Conservation (phyloP, 1,284 basidiomycete species). For the Pseudozyma sp. region DNA sequence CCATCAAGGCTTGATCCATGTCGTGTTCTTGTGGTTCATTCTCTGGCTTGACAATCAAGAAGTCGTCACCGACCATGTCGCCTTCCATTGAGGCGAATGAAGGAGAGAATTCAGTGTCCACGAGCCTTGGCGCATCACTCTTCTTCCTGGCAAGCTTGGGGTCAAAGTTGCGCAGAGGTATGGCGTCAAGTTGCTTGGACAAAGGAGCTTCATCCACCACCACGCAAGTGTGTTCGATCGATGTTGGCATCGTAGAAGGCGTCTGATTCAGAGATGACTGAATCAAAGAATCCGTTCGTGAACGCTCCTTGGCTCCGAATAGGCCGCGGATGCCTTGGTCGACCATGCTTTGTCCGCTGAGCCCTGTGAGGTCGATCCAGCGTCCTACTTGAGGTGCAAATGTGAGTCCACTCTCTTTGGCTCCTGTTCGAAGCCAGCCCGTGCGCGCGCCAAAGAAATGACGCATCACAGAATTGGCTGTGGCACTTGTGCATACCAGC, state of each 20-base stretch:
- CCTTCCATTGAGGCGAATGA: background rate
- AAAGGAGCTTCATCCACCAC: conserved; percentile 58
- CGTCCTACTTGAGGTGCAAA: conserved; percentile 52
- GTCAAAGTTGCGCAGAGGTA: conserved; percentile 47
- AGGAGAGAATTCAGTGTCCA: background rate
- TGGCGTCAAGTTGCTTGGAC: conserved; percentile 21
- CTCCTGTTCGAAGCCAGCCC: conserved; percentile 65
- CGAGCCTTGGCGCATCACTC: background rate
- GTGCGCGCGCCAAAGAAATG: conserved; percentile 67
- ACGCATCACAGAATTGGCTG: conserved; percentile 66
- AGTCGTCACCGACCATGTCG: conserved; percentile 5
- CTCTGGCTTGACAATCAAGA: conserved; percentile 19
- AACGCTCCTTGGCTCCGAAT: conserved; percentile 33
- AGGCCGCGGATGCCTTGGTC: conserved; percentile 46
- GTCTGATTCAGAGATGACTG: conserved; percentile 25
- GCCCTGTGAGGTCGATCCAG: conserved; percentile 65
- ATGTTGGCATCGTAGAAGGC: conserved; percentile 44
- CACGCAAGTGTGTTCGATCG: conserved; percentile 62
- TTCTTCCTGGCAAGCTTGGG: conserved; percentile 34
- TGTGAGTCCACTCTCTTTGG: conserved; percentile 37
- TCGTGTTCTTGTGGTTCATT: conserved; percentile 44
- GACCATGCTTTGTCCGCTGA: conserved; percentile 52
- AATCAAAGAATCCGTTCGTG: conserved; percentile 33
- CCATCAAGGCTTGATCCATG: conserved; percentile 55
- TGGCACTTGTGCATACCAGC: conserved; percentile 62